Evolutionary conservation across 345 rosid species (phyloP), one percentile per base, ranked within the genome.

Genomic region (Salix udensis): DNA sequence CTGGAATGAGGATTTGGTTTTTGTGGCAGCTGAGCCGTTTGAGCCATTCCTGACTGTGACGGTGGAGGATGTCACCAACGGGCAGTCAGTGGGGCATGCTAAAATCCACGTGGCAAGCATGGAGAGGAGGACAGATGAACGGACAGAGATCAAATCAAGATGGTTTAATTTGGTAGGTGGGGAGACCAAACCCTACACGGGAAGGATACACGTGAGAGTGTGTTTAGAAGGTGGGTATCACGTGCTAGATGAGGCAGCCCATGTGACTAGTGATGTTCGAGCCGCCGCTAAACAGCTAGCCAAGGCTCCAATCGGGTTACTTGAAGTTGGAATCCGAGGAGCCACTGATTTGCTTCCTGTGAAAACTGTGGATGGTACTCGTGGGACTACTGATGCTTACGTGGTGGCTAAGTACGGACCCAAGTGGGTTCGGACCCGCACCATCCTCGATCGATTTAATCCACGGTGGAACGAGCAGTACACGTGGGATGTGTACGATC

Each of bases 391-490:
- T 0, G 97, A 94, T 84, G 96, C 94, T 60, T 94, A 92, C 16
- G 97, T 91, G 72, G 98, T 92, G 73, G 98, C 92, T 14, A 94
- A 90, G 67, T 94, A 92, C 19, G 98, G 98, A 23, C 93, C 94
- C 15, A 94, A 94, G 82, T 94, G 98, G 98, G 81, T 94, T 68
- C 91, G 95, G 4, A 94, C 97, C 0, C 89, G 97, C 1, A 88
- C 95, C 1, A 92, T 94, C 24, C 85, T 94, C 1, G 97, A 94
- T 39, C 89, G 94, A 68, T 94, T 94, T 81, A 94, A 90, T 83
- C 98, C 97, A 46, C 85, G 92, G 65, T 94, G 97, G 98, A 94
- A 94, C 40, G 97, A 94, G 88, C 98, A 94, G 67, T 91, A 92
- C 72, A 90, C 97, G 0, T 94, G 98, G 98, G 97, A 94, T 44